Base-by-base conservation (phyloP, 1,284 basidiomycete genomes). In the Cutaneotrichosporon arboriforme region DNA sequence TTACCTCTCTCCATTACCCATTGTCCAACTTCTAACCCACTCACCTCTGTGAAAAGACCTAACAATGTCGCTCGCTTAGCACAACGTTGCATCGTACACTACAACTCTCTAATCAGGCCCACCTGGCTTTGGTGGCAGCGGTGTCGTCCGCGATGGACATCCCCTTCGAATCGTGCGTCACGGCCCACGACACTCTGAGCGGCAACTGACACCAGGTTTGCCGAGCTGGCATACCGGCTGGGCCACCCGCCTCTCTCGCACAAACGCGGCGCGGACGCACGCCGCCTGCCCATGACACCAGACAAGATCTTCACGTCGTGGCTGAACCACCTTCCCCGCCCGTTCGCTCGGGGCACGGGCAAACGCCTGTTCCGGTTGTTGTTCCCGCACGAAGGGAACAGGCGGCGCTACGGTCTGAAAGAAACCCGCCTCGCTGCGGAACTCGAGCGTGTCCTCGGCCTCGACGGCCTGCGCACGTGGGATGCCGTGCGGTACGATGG, bases 301-400 rank as follows among this genome's bases (percentile, higher is more conserved):
- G 40, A 42, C 0, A 52, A 63, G 33, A 67, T 70, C 50, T 73
- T 75, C 54, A 31, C 49, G 17, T 67, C 66, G n/a, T 75, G 67
- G 65, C 52, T 73, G 8, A 52, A 60, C 31, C 59, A 65, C 44
- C 63, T 64, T 2, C 56, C 59, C 2, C 43, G 47, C 12, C 68
- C 70, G 1, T 50, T 71, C 13, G 57, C 61, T 1, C 46, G 33
- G 0, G 46, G 59, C 2, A 68, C 66, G 0, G 71, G 74, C 8
- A 70, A 72, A 42, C 60, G 71, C 20, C 54, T 88, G 31, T 84
- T 91, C 63, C 81, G 83, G 1, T 69, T 90, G 3, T 74, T 92
- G n/a, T 90, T 90, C 66, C 89, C 90, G 0, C 83, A 90, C 51
- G 83, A 88, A 53, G 88, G 90, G 52, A 62, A 76, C 0, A 72